Evolutionary conservation across 495 filamentous ascomycete species (phyloP), one percentile per base, ranked within the genome.

Genomic region (Penicillium canariense): DNA sequence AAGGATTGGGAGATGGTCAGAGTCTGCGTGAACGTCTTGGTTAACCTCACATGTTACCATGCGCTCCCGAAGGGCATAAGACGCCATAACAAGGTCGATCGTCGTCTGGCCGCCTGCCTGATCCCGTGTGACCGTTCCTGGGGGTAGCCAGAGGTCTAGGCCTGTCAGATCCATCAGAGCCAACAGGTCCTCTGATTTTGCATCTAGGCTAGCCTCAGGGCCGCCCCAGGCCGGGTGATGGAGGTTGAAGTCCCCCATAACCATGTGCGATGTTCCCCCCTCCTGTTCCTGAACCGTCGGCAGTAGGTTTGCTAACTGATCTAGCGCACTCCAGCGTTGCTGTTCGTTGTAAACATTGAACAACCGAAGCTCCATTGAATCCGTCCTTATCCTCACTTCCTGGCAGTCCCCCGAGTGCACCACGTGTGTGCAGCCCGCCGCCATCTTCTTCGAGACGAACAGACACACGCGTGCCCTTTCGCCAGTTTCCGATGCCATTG

Each of bases 361-460:
- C 4, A 60, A 50, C 18, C 61, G 49, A 17, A 47, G 39, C n/a
- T 26, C 26, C 5, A n/a, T n/a, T n/a, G n/a, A n/a, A n/a, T n/a
- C n/a, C n/a, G n/a, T n/a, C n/a, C n/a, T 26, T 0, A 45, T 5
- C 4, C 22, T 10, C 1, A 45, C 12, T 14, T 45, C 42, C 11
- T 45, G 42, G 12, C 42, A 45, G 23, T 45, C 42, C 0, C 42
- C 9, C 3, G 42, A 45, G 42, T 45, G 17, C 12, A 17, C 42
- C 1, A 45, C 2, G 27, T 45, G 25, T 8, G 42, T 30, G 10
- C 12, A 30, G 3, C 25, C 42, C 3, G 15, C 42, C 4, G n/a
- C n/a, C n/a, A 25, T 5, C 15, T 18, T n/a, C 23, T 50, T 22
- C 40, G 40, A 22, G 2, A 51, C 25, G 4, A 51, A 51, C n/a